These are phyloP conservation scores for Astragalus glycyphyllos DNA, from an alignment of 306 rosid species.

Conservation along the genomic window DNA sequence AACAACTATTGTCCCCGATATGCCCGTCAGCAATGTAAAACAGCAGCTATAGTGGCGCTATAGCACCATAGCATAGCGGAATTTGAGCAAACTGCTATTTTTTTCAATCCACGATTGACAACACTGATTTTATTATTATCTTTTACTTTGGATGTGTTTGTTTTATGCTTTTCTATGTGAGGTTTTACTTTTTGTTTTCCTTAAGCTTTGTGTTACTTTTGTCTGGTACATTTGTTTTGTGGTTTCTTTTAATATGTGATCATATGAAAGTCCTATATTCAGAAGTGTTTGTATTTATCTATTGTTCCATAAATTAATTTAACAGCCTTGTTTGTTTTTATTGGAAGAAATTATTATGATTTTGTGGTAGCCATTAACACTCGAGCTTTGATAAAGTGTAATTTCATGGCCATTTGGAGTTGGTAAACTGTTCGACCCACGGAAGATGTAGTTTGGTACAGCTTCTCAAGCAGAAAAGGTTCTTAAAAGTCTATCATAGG, in stretches of 20 bases:
- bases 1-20: no score
- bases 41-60: no score
- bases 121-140: neutral
- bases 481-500: no score
- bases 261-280: neutral
- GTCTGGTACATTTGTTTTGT: neutral
- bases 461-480: no score
- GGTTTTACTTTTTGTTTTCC: neutral
- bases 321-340: neutral
- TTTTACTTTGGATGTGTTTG: neutral
- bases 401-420: conserved; percentile 4
- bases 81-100: no score
- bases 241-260: neutral
- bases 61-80: no score
- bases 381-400: neutral
- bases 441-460: no score
- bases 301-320: neutral
- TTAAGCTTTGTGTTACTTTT: neutral
- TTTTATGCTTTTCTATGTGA: neutral
- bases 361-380: neutral
- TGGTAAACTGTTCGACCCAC: no score
- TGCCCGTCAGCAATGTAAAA: no score
- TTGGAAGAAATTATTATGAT: neutral
- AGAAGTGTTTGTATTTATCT: neutral
- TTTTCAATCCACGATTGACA: no score